These are phyloP conservation scores for Epichloe hybrida DNA, from an alignment of 2,329 filamentous ascomycete species.

Conservation along the genomic window DNA sequence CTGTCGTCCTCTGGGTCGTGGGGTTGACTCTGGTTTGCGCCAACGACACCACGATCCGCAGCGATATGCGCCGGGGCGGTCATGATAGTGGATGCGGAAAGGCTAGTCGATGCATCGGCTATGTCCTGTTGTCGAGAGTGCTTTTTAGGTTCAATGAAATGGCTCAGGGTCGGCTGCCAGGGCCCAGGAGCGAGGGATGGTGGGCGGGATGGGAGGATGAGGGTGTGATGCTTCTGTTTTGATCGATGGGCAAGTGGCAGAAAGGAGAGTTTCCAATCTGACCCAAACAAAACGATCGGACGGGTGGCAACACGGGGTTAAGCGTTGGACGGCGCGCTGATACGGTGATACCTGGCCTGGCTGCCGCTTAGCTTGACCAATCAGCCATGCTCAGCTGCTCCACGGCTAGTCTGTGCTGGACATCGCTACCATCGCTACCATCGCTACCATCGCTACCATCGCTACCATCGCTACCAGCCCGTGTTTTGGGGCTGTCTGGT, in stretches of 20 bases:
- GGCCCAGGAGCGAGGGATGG: background rate
- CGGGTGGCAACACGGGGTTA: background rate
- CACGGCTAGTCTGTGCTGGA: no score
- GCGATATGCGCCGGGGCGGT: slow-evolving; percentile 7
- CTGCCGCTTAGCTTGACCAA: no score
- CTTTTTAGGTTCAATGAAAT: background rate
- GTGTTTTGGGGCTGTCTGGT: no score
- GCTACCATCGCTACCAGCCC: no score
- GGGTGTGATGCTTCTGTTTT: background rate
- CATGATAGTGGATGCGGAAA: slow-evolving; percentile 2
- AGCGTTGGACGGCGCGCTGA: no score
- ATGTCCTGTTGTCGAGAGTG: background rate
- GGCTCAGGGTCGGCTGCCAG: background rate
- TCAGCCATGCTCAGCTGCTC: no score
- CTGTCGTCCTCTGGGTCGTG: slow-evolving; percentile 1
- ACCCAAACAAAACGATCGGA: background rate
- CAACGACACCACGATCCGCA: slow-evolving; percentile 3
- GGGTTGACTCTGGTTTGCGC: background rate
- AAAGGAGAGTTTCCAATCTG: background rate
- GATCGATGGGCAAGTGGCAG: background rate
- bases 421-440: no score
- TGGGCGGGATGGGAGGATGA: background rate
- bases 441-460: no score
- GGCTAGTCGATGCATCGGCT: slow-evolving; percentile 3
- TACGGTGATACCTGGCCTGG: no score